Evolutionary conservation across 345 rosid genomes (phyloP), one percentile per base, ranked within the genome.

Genomic region (Aurinia saxatilis): DNA sequence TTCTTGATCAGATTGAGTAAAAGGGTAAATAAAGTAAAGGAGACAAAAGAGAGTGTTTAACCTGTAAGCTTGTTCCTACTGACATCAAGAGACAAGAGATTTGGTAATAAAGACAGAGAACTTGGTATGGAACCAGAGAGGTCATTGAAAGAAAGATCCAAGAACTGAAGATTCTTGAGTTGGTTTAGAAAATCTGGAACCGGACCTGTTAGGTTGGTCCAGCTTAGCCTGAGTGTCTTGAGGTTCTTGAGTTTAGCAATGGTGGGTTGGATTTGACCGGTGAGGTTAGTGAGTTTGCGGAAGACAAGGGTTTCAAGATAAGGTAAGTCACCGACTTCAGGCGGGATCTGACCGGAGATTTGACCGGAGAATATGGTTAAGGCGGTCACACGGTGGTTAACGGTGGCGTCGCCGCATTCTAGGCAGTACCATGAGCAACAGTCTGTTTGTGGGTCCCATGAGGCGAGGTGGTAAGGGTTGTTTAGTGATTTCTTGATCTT

Each of bases 401-500:
- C 77, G 67, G 79, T 80, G 70, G 79, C 75, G 41, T 53, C 51
- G 31, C 87, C 77, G 42, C 98, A 91, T 31, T 78, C 71, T 10
- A 91, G 86, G 25, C 75, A 72, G 65, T 84, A 78, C 96, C 96
- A 91, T 1, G 41, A 91, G 71, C 96, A 88, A 72, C 93, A 90
- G 54, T 85, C 98, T 1, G 81, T 64, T 50, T 75, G 63, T 0
- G 84, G 75, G 5, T 78, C 11, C 98, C 98, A 87, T 0, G 98
- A 85, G 41, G 91, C 81, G 10, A 84, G 74, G 50, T 75, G 75
- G 77, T 81, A 85, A 35, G 96, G 96, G 64, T 85, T 70, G 63
- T 82, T 79, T 12, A 85, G 77, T 31, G 82, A 63, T 44, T 73
- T 50, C 57, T 85, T 83, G 71, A 87, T 83, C 12, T 76, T 67